These are phyloP conservation scores for Beauveria caledonica DNA, from an alignment of 2,329 filamentous ascomycete species.

Conservation along the genomic window DNA sequence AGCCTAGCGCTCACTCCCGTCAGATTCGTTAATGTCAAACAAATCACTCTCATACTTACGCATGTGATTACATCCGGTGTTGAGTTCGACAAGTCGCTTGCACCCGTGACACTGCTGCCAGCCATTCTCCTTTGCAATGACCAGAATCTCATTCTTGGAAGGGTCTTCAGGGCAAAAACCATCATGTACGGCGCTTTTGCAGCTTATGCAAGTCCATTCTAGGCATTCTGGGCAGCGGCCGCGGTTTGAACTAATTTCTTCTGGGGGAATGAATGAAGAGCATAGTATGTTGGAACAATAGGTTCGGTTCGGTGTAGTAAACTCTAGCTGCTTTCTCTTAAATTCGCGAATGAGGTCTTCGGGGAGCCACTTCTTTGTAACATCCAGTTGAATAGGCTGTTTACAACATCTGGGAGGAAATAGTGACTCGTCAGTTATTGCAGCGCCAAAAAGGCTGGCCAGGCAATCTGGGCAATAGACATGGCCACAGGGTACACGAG, in stretches of 20 bases:
- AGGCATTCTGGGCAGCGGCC: neutral
- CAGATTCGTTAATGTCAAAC: neutral
- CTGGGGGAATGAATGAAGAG: neutral
- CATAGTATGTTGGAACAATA: neutral
- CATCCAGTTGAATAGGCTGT: neutral
- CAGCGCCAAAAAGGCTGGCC: neutral
- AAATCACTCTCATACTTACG: slow-evolving; percentile 29
- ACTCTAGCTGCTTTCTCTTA: neutral
- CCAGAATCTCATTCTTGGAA: slow-evolving; percentile 28
- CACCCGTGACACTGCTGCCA: slow-evolving; percentile 44
- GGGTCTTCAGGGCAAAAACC: slow-evolving; percentile 34
- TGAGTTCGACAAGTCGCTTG: slow-evolving; percentile 36
- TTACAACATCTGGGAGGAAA: neutral
- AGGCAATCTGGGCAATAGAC: neutral
- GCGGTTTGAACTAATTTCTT: neutral
- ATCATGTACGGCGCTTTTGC: neutral
- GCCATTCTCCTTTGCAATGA: slow-evolving; percentile 28
- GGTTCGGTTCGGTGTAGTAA: neutral
- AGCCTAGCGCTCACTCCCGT: slow-evolving; percentile 23
- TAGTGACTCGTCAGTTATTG: neutral
- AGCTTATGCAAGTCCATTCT: neutral
- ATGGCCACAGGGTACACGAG: neutral
- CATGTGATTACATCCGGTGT: slow-evolving; percentile 44
- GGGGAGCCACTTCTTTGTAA: neutral
- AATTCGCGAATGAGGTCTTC: neutral